These are phyloP conservation scores for Didymella glomerata DNA, from an alignment of 2,329 filamentous ascomycete species.

Conservation along the genomic window DNA sequence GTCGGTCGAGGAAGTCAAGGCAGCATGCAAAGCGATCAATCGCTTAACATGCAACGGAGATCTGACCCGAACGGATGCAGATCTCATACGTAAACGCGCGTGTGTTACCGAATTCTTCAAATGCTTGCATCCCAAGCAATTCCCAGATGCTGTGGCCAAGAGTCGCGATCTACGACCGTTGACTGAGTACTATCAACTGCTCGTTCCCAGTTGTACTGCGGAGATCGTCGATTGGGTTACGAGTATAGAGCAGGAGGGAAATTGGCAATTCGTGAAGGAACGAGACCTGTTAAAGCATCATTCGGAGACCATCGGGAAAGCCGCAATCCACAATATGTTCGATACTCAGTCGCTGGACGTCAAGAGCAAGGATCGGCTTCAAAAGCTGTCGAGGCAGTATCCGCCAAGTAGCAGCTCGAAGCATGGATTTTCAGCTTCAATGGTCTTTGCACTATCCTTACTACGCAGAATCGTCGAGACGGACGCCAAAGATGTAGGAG, in stretches of 20 bases:
- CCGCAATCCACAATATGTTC: constrained; percentile 23
- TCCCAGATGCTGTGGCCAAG: constrained; percentile 22
- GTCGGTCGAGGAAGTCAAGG: constrained; percentile 37
- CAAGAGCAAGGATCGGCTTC: constrained; percentile 14
- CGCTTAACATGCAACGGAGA: constrained; percentile 25
- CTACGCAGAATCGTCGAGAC: constrained; percentile 21
- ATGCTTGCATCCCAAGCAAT: constrained; percentile 31
- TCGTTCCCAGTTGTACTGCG: constrained; percentile 36
- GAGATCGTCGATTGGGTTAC: constrained; percentile 26
- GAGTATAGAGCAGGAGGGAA: constrained; percentile 4
- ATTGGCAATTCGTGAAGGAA: constrained; percentile 15
- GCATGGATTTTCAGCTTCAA: constrained; percentile 36
- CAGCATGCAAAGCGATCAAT: constrained; percentile 31
- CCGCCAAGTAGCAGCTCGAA: constrained; percentile 16
- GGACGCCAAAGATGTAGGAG: constrained; percentile 9
- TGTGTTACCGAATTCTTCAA: constrained; percentile 32
- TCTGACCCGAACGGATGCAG: background rate
- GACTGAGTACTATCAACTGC: constrained; percentile 25
- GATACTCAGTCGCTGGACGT: background rate
- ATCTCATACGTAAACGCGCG: constrained; percentile 26
- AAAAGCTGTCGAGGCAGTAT: constrained; percentile 20
- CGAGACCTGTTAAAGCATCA: constrained; percentile 28
- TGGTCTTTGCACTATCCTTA: constrained; percentile 37
- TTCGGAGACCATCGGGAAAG: constrained; percentile 24
- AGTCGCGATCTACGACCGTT: constrained; percentile 34